These are phyloP conservation scores for Penicillium coffeae DNA, from an alignment of 495 filamentous ascomycete species.

Conservation along the genomic window DNA sequence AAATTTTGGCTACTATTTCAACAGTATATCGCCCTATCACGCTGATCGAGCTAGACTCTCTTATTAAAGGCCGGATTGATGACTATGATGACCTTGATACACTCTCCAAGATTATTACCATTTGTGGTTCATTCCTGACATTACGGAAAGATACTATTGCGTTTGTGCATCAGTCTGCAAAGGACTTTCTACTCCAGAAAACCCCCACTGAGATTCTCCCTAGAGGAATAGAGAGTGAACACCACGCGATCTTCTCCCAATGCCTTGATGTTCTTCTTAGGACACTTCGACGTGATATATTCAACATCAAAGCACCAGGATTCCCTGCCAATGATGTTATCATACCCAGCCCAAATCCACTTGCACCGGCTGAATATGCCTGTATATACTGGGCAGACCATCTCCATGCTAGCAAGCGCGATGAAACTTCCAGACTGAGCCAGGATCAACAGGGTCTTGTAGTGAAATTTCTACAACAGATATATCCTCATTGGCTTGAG, in stretches of 20 bases:
- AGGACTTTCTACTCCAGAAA: conserved; percentile 27
- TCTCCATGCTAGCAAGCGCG: neutral
- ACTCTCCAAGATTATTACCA: conserved; percentile 8
- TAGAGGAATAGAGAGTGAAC: conserved; percentile 10
- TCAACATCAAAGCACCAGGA: conserved; percentile 3
- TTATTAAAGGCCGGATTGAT: conserved; percentile 10
- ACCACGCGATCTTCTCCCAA: conserved; percentile 24
- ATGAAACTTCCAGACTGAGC: no score
- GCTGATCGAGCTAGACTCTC: conserved; percentile 16
- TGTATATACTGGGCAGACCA: conserved; percentile 6
- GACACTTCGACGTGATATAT: conserved; percentile 19
- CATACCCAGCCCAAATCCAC: neutral
- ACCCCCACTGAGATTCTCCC: conserved; percentile 13
- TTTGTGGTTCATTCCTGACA: conserved; percentile 16
- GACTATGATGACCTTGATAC: neutral
- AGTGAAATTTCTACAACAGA: neutral
- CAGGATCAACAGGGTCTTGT: no score
- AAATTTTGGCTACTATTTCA: neutral
- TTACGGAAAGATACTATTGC: conserved; percentile 21
- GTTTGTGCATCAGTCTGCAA: conserved; percentile 44
- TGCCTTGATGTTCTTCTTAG: conserved; percentile 19
- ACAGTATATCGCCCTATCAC: conserved; percentile 13
- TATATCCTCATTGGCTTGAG: conserved; percentile 34
- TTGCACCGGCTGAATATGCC: neutral
- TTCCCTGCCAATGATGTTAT: neutral